These are phyloP conservation scores for Kwoniella bestiolae DNA, from an alignment of 768 basidiomycete species.

Conservation along the genomic window DNA sequence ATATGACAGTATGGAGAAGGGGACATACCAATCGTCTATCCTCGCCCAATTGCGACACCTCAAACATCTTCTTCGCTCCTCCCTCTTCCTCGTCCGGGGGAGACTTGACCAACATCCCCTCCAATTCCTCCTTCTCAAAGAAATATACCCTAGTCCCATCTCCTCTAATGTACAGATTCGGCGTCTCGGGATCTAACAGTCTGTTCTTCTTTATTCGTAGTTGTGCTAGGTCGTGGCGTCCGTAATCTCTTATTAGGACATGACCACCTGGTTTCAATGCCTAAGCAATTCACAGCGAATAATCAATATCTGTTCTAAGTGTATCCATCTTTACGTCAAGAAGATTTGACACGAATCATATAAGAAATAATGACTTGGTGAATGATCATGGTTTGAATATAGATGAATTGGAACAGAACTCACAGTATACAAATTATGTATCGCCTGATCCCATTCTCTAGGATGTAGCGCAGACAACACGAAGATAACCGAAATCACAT, in stretches of 20 bases:
- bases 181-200: conserved; percentile 72
- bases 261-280: conserved; percentile 88
- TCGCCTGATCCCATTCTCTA: conserved; percentile 81
- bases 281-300: conserved; percentile 58
- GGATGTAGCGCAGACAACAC: conserved; percentile 93
- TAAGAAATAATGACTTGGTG: no score
- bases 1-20: background rate
- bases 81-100: background rate
- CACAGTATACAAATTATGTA: conserved; percentile 78
- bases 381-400: background rate
- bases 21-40: conserved; percentile 71
- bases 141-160: conserved; percentile 98
- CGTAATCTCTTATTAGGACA: conserved; percentile 89
- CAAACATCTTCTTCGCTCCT: conserved; percentile 62
- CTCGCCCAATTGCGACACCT: conserved; percentile 81
- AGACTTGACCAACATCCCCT: conserved; percentile 21
- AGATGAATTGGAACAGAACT: conserved; percentile 27
- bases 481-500: conserved; percentile 89
- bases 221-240: conserved; percentile 91
- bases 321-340: no score
- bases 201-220: conserved; percentile 86
- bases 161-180: conserved; percentile 90
- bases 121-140: conserved; percentile 61
- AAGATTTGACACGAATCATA: no score
- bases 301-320: no score